Percentiles rank a stretch among this genome's conserved stretches.
Conservation (phyloP, 352 stramenopile genomes). For the Elongisporangium anandrum region DNA sequence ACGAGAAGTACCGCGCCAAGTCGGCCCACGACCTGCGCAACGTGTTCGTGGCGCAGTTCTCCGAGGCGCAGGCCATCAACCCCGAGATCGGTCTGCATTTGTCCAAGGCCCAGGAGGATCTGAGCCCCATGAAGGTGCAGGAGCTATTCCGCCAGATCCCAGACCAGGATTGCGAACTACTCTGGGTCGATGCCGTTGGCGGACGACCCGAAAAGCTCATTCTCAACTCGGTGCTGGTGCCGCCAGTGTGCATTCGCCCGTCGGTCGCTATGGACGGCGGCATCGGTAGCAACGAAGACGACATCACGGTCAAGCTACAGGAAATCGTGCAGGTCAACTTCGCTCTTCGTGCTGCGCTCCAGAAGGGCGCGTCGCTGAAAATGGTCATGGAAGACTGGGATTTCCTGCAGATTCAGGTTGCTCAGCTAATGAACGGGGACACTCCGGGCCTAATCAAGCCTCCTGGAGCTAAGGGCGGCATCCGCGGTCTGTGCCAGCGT, state of each 20-base stretch:
- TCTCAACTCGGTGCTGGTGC: slow-evolving; percentile 96
- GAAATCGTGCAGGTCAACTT: slow-evolving; percentile 99
- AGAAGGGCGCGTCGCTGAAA: slow-evolving; percentile 94
- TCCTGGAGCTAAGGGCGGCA: slow-evolving; percentile 92
- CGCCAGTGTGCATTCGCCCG: slow-evolving; percentile 98
- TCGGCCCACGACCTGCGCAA: slow-evolving; percentile 77
- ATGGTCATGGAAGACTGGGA: slow-evolving; percentile 99
- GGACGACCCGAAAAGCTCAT: slow-evolving; percentile 98
- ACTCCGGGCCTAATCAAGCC: slow-evolving; percentile 95
- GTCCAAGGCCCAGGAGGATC: slow-evolving; percentile 86
- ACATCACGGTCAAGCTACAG: slow-evolving; percentile 98
- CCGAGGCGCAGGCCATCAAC: slow-evolving; percentile 73
- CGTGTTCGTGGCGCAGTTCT: slow-evolving; percentile 83
- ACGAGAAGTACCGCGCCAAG: slow-evolving; percentile 96
- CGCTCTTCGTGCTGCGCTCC: slow-evolving; percentile 91
- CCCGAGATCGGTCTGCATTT: slow-evolving; percentile 83
- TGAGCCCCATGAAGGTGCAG: slow-evolving; percentile 90
- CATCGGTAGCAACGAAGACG: slow-evolving; percentile 96
- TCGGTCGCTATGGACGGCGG: slow-evolving; percentile 97
- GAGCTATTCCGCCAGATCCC: slow-evolving; percentile 95
- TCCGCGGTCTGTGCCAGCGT: slow-evolving; percentile 96
- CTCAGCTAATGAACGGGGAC: slow-evolving; percentile 99
- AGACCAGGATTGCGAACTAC: slow-evolving; percentile 96
- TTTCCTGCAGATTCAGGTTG: slow-evolving; percentile 97
- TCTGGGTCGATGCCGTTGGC: slow-evolving; percentile 95